Conservation (phyloP, 345 rosid genomes). For the Murraya paniculata region DNA sequence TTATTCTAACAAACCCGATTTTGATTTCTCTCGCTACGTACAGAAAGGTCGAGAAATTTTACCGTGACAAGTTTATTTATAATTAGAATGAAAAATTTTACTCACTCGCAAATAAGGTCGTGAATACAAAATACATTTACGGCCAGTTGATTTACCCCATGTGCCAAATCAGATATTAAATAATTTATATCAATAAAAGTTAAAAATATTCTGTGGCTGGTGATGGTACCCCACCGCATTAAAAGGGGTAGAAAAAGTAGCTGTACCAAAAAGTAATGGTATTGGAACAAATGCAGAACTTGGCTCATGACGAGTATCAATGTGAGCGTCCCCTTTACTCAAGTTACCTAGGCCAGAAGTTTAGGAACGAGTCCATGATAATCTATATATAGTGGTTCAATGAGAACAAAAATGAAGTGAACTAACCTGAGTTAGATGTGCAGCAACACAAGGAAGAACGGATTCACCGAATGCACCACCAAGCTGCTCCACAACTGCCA, state of each 20-base stretch:
- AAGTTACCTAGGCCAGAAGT: slow-evolving; percentile 45
- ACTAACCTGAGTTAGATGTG: slow-evolving; percentile 78
- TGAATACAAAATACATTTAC: no score
- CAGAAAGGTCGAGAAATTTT: no score
- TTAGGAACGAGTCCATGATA: slow-evolving; percentile 60
- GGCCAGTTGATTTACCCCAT: no score
- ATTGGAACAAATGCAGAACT: not conserved
- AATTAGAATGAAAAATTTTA: no score
- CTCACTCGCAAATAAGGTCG: no score
- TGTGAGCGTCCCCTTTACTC: slow-evolving; percentile 9
- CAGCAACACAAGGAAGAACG: slow-evolving; percentile 93
- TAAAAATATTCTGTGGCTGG: no score
- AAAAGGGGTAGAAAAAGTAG: not conserved
- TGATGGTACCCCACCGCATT: not conserved
- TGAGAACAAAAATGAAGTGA: not conserved
- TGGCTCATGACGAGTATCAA: not conserved
- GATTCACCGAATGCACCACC: slow-evolving; percentile 87
- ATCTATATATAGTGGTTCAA: slow-evolving; percentile 32
- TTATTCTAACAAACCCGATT: no score
- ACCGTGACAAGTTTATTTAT: no score
- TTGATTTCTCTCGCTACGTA: no score
- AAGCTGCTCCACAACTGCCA: slow-evolving; percentile 84
- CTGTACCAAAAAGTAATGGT: not conserved
- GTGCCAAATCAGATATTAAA: no score
- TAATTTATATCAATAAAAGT: no score